phyloP scores from a whole-genome alignment of 1,139 yeast species.

The Pichia sp. region DNA sequence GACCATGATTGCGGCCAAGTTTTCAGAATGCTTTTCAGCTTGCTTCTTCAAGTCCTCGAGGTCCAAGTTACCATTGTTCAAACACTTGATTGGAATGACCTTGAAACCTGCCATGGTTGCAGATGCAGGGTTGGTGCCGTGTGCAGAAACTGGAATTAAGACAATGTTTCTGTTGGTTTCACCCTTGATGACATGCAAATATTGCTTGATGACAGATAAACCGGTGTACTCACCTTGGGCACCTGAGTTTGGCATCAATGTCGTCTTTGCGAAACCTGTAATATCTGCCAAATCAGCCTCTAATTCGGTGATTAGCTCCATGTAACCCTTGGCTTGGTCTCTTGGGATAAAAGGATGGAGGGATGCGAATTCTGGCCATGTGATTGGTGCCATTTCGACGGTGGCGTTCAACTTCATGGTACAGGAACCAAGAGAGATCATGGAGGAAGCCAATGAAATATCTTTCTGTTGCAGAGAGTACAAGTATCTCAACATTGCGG shows the following conservation, averaged over 20 bases:
- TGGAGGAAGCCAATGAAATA: constrained; percentile 87
- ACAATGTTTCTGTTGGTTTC: constrained; percentile 77
- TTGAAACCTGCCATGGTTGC: constrained; percentile 97
- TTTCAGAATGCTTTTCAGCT: constrained; percentile 64
- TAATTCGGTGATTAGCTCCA: constrained; percentile 66
- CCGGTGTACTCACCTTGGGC: constrained; percentile 99
- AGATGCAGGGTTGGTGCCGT: constrained; percentile 97
- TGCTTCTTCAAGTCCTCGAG: constrained; percentile 68
- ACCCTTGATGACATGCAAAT: constrained; percentile 62
- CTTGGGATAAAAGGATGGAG: constrained; percentile 92
- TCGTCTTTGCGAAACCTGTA: constrained; percentile 91
- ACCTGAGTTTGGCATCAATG: constrained; percentile 95
- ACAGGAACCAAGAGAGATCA: constrained; percentile 97
- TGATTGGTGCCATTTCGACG: constrained; percentile 88
- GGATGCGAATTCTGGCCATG: constrained; percentile 88
- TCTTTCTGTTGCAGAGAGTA: constrained; percentile 84
- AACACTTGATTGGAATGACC: constrained; percentile 89
- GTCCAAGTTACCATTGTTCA: constrained; percentile 80
- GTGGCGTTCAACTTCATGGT: constrained; percentile 97
- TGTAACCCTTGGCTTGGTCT: constrained; percentile 83
- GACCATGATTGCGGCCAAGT: constrained; percentile 88
- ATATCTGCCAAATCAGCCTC: constrained; percentile 85
- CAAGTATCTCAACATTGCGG: constrained; percentile 87
- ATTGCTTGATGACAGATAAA: constrained; percentile 76
- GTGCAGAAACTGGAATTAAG: constrained; percentile 94